phyloP scores from a whole-genome alignment of 495 filamentous ascomycete genomes.

The Neurospora pannonica region DNA sequence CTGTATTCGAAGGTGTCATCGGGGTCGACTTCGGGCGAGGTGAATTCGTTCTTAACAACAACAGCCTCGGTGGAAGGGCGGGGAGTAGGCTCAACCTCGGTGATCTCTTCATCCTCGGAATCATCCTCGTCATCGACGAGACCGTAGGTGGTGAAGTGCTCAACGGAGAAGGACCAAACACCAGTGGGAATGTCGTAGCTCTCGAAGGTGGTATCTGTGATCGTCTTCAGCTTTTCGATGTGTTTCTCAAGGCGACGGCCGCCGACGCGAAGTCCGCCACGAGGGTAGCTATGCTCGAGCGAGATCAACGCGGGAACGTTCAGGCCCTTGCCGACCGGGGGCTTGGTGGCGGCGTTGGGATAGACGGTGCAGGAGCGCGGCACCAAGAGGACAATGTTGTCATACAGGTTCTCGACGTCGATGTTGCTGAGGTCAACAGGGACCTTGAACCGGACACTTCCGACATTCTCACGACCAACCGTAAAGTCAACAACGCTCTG shows the following conservation, averaged over 20 bases:
- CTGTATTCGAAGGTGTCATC: constrained; percentile 80
- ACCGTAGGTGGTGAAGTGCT: constrained; percentile 95
- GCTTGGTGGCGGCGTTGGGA: constrained; percentile 62
- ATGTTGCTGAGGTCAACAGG: constrained; percentile 71
- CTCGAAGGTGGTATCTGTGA: constrained; percentile 70
- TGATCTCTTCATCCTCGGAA: constrained; percentile 63
- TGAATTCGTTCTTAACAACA: constrained; percentile 9
- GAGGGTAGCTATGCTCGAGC: constrained; percentile 85
- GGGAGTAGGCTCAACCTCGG: constrained; percentile 35
- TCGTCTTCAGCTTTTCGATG: constrained; percentile 62
- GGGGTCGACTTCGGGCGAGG: constrained; percentile 37
- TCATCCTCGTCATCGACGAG: constrained; percentile 79
- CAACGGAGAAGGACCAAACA: constrained; percentile 82
- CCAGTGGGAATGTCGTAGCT: constrained; percentile 69
- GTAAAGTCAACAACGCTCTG: constrained; percentile 61
- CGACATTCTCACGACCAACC: constrained; percentile 73
- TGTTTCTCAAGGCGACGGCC: constrained; percentile 59
- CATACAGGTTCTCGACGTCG: constrained; percentile 61
- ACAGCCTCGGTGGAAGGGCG: constrained; percentile 4
- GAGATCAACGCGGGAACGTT: constrained; percentile 82
- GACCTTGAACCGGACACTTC: constrained; percentile 67
- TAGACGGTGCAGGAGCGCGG: constrained; percentile 81
- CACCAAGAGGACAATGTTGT: constrained; percentile 60
- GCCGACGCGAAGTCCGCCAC: constrained; percentile 33
- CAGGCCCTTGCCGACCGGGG: constrained; percentile 70